These are phyloP conservation scores for Pseudogymnoascus sp. DNA, from an alignment of 2,329 filamentous ascomycete species.

Conservation along the genomic window DNA sequence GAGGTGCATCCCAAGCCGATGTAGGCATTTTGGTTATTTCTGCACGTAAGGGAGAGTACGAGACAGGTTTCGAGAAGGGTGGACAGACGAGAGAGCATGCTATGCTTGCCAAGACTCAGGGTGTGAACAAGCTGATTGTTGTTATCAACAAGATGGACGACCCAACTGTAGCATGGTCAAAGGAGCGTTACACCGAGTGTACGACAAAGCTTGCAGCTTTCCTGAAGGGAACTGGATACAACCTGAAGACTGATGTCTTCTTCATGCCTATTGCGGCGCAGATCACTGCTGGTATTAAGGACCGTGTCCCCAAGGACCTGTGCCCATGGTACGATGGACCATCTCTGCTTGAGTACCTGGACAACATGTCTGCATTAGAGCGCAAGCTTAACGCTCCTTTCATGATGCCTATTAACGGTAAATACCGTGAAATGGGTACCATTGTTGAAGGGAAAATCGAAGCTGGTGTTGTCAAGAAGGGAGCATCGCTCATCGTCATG, in stretches of 20 bases:
- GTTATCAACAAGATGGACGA: slow-evolving; percentile 99
- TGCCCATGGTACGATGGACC: slow-evolving; percentile 83
- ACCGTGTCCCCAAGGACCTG: slow-evolving; percentile 68
- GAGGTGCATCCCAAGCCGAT: slow-evolving; percentile 86
- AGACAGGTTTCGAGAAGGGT: slow-evolving; percentile 94
- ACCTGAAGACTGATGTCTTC: slow-evolving; percentile 83
- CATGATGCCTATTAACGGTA: slow-evolving; percentile 97
- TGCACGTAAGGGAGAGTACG: slow-evolving; percentile 95
- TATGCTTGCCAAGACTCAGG: slow-evolving; percentile 94
- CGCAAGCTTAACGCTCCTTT: slow-evolving; percentile 96
- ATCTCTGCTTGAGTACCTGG: slow-evolving; percentile 90
- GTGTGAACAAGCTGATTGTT: slow-evolving; percentile 92
- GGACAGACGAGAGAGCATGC: slow-evolving; percentile 97
- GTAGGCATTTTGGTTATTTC: slow-evolving; percentile 94
- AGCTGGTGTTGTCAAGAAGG: slow-evolving; percentile 88
- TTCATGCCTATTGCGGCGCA: slow-evolving; percentile 98
- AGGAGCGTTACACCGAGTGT: slow-evolving; percentile 89
- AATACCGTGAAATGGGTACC: slow-evolving; percentile 95
- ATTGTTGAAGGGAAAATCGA: slow-evolving; percentile 98
- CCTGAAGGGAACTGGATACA: slow-evolving; percentile 88
- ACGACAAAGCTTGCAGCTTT: slow-evolving; percentile 80
- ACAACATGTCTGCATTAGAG: slow-evolving; percentile 84
- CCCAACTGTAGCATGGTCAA: slow-evolving; percentile 88
- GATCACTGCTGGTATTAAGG: slow-evolving; percentile 77
- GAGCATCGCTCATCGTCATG: slow-evolving; percentile 84